Evolutionary conservation across 805 yeast genomes (phyloP).

Genomic region (Candida hungchunana): DNA sequence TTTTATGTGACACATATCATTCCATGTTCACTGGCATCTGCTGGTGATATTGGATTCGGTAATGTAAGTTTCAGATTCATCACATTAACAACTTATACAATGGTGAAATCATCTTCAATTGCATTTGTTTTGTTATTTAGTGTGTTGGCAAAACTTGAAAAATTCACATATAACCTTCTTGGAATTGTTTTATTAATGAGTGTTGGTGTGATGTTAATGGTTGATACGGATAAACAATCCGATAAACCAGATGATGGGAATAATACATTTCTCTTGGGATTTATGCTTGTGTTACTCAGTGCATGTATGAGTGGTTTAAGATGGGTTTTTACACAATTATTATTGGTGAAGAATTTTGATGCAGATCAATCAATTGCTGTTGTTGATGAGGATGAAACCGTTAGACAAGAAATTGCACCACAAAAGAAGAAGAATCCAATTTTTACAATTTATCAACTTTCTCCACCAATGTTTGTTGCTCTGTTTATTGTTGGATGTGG

Average conservation of each 20-base stretch:
- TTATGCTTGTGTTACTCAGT: constrained; percentile 68
- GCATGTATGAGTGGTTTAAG: constrained; percentile 83
- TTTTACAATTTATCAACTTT: constrained; percentile 73
- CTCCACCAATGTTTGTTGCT: constrained; percentile 76
- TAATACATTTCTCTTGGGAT: constrained; percentile 45
- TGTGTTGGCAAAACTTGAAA: constrained; percentile 73
- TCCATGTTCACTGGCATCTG: constrained; percentile 84
- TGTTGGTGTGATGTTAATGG: constrained; percentile 85
- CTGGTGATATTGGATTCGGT: constrained; percentile 92
- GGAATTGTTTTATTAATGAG: constrained; percentile 77
- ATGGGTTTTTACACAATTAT: constrained; percentile 91
- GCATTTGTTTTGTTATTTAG: constrained; percentile 90
- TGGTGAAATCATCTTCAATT: constrained; percentile 85
- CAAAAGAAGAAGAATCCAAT: constrained; percentile 59
- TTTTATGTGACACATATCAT: constrained; percentile 51
- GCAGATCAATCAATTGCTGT: constrained; percentile 2
- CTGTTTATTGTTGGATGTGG: constrained; percentile 58
- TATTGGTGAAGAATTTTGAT: constrained; percentile 56
- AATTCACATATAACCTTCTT: constrained; percentile 60
- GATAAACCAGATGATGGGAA: constrained; percentile 19
- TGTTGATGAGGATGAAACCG: not conserved
- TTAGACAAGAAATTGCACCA: not conserved
- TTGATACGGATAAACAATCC: constrained; percentile 39
- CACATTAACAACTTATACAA: constrained; percentile 81
- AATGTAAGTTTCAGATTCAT: constrained; percentile 78